Evolutionary conservation across 1,139 yeast genomes (phyloP), one percentile per base, ranked within the genome.

Genomic region (Scheffersomyces quercinus): DNA sequence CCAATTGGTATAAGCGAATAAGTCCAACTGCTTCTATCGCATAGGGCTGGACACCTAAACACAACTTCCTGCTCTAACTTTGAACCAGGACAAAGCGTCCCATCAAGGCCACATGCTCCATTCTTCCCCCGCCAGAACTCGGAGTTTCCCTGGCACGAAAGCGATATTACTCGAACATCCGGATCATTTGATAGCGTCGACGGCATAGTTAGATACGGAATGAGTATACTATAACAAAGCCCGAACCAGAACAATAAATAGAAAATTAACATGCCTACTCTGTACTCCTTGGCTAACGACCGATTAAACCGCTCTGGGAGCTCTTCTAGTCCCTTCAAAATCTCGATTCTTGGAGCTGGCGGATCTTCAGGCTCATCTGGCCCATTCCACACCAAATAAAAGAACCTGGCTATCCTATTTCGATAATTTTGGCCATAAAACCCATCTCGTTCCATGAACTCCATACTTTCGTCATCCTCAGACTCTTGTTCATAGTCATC

Each of bases 41-140:
- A 91, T 33, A 90, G 70, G 0, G 97, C 96, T 0, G 97, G 97
- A 63, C 98, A 91, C 52, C 90, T 73, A 55, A 91, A 76, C 9
- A 77, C 63, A 15, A 85, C 71, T 36, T 83, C 84, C 31, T 73
- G 57, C 10, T 59, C 61, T 2, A 58, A 59, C 8, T 67, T 58
- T 1, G 65, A 60, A 29, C 70, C 63, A 1, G 81, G 79, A 64
- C 97, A 91, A 6, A 67, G 53, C 15, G 68, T 64, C 1, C 84
- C 96, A 53, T 85, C 70, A 7, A 85, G 53, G 0, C 97, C 97
- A 70, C 98, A 91, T 1, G 70, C 75, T 3, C 79, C 83, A 56
- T 88, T 86, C 47, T 80, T 82, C 0, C 96, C 97, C 37, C 59
- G 65, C 96, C 96, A 89, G 41, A 85, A 66, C 37, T 55, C 56